A percentile compares a stretch with the other conserved stretches of the same genome.
phyloP scores from a whole-genome alignment of 208 protist species.

The Crithidia fasciculata region DNA sequence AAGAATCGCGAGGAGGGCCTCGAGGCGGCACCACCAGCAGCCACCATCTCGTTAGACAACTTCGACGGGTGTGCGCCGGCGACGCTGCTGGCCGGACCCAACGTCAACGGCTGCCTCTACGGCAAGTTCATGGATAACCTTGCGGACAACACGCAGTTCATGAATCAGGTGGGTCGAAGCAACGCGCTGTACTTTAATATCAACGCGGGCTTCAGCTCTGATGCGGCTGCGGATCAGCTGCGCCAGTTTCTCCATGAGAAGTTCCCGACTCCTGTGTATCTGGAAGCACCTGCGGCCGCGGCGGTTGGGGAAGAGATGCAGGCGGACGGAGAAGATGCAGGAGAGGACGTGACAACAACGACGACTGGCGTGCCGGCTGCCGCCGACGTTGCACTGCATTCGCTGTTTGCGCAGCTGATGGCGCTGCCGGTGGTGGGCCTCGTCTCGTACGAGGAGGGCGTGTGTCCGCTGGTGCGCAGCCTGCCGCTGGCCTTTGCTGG shows the following conservation, averaged over 20 bases:
- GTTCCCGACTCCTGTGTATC: conserved; percentile 31
- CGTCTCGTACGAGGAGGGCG: conserved; percentile 39
- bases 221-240: conserved; percentile 19
- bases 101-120: conserved; percentile 17
- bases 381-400: conserved; percentile 3
- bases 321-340: not conserved
- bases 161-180: not conserved
- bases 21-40: not conserved
- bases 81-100: conserved; percentile 17
- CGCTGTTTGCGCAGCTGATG: conserved; percentile 47
- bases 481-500: conserved; percentile 40
- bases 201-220: conserved; percentile 25
- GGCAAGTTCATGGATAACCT: conserved; percentile 32
- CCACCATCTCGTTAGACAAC: conserved; percentile 50
- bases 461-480: conserved; percentile 52
- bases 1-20: not conserved
- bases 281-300: conserved; percentile 8
- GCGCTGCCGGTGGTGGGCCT: conserved; percentile 47
- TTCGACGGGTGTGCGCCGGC: conserved; percentile 53
- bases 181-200: conserved; percentile 46
- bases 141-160: conserved; percentile 4
- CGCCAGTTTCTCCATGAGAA: conserved; percentile 20
- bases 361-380: not conserved
- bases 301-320: not conserved
- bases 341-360: not conserved